These are phyloP conservation scores for Coemansia sp. DNA, from an alignment of 192 early-diverging fungal genomes.

Conservation along the genomic window DNA sequence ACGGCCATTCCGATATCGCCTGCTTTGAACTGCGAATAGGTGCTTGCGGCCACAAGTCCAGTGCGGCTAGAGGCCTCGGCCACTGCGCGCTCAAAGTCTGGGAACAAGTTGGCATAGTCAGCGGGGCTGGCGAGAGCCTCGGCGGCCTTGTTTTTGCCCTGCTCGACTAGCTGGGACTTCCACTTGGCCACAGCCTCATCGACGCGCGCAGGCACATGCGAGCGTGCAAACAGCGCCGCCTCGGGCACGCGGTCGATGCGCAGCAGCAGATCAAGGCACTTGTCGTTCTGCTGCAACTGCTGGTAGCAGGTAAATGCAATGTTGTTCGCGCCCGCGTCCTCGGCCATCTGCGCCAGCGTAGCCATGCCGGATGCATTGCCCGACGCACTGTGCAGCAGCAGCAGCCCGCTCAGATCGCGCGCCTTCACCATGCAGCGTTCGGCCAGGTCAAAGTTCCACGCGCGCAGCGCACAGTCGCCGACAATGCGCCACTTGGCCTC, in stretches of 20 bases:
- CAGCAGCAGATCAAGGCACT: constrained; percentile 85
- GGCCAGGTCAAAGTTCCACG: constrained; percentile 92
- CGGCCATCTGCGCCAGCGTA: constrained; percentile 64
- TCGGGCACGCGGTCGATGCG: constrained; percentile 88
- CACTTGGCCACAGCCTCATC: constrained; percentile 70
- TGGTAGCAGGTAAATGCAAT: constrained; percentile 87
- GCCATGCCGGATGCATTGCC: constrained; percentile 79
- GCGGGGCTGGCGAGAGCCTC: constrained; percentile 85
- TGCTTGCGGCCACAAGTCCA: constrained; percentile 13
- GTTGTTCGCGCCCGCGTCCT: constrained; percentile 79
- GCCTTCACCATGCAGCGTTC: constrained; percentile 87
- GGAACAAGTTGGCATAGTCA: constrained; percentile 85
- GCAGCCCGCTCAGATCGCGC: constrained; percentile 85
- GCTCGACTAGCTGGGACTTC: constrained; percentile 69
- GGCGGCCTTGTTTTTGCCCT: constrained; percentile 76
- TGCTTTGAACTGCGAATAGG: constrained; percentile 28
- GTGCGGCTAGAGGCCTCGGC: constrained; percentile 1
- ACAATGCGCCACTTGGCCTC: constrained; percentile 94
- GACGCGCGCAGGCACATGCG: constrained; percentile 79
- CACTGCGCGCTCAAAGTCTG: constrained; percentile 57
- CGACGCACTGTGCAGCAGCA: constrained; percentile 87
- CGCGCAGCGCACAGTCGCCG: constrained; percentile 81
- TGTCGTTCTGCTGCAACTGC: constrained; percentile 68
- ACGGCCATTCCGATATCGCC: constrained; percentile 13
- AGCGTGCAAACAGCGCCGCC: constrained; percentile 90